A percentile compares a stretch with the other conserved stretches of the same genome.
phyloP scores from a whole-genome alignment of 2,329 filamentous ascomycete genomes.

The Thelonectria blattea region DNA sequence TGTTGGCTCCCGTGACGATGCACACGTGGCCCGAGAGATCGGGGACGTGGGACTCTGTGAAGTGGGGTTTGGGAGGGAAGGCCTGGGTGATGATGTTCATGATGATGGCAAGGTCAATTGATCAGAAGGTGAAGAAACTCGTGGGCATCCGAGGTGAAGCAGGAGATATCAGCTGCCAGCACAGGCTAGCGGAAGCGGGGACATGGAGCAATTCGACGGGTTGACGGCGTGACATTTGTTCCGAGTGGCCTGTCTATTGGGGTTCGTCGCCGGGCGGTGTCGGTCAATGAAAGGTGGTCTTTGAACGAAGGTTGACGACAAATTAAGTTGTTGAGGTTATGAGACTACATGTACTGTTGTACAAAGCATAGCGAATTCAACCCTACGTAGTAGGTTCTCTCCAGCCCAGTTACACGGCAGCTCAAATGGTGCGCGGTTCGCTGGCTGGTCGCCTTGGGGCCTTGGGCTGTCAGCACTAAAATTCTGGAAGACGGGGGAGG shows the following conservation, averaged over 20 bases:
- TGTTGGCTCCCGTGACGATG: constrained; percentile 55
- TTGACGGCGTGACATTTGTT: background rate
- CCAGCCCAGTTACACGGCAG: background rate
- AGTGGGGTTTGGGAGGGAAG: constrained; percentile 34
- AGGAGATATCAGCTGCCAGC: background rate
- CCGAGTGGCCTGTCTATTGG: background rate
- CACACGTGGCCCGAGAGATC: constrained; percentile 54
- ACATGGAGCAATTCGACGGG: background rate
- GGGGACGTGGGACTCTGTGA: constrained; percentile 68
- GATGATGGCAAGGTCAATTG: background rate
- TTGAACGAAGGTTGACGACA: background rate
- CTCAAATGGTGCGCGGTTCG: background rate
- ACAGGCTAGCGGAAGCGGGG: background rate
- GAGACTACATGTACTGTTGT: background rate
- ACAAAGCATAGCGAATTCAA: too few relatives aligned
- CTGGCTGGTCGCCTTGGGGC: background rate
- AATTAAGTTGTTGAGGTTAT: background rate
- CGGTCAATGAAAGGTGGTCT: background rate
- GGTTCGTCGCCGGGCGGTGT: background rate
- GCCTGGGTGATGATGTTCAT: constrained; percentile 30
- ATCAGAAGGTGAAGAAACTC: background rate
- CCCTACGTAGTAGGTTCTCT: too few relatives aligned
- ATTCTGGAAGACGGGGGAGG: background rate
- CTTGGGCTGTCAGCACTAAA: background rate
- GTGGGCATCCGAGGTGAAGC: background rate